Base-by-base conservation (phyloP, 2,329 filamentous ascomycete genomes). In the Penicillium capsulatum region DNA sequence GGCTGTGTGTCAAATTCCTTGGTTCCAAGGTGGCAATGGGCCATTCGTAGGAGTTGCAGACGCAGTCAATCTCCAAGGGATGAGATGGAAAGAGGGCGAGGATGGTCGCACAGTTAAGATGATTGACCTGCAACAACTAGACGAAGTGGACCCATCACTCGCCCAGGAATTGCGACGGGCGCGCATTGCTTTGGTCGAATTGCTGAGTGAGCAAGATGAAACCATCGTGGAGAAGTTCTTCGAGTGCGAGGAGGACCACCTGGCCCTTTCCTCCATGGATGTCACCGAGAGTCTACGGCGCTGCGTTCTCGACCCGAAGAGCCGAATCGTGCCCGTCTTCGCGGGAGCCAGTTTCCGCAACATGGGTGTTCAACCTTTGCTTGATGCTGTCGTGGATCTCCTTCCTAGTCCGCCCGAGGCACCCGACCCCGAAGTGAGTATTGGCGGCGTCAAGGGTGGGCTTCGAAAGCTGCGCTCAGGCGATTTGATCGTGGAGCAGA, bases 341-440 rank as follows among this genome's bases (percentile, higher is more conserved):
- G 87, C 87, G 1, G 91, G 91, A 2, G 90, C 91, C 4, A 96
- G 90, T 63, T 89, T 97, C 65, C 81, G 85, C 29, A 95, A 97
- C 50, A 87, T 97, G 46, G 92, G 92, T 6, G 89, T 97, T 3
- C 88, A 96, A 61, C 88, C 90, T 17, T 72, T 98, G 15, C 76
- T 97, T 37, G 89, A 97, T 61, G 87, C 87, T 26, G 81, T 97
- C 9, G 80, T 88, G 7, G 86, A 96, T 57, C 83, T 96, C 31
- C 73, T 97, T 2, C 92, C 92, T 0, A 86, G 81, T 48, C 92
- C 92, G 0, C 68, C 75, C 1, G 88, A 96, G 58, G 76, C 86
- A 13, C 85, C 87, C 7, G 84, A 91, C 55, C 77, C 88, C 1
- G 81, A 89, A 53, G 79, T 96, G 36, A 84, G 79, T 36, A 69